These are phyloP conservation scores for Heliocybe sulcata DNA, from an alignment of 1,284 basidiomycete species.

Conservation along the genomic window DNA sequence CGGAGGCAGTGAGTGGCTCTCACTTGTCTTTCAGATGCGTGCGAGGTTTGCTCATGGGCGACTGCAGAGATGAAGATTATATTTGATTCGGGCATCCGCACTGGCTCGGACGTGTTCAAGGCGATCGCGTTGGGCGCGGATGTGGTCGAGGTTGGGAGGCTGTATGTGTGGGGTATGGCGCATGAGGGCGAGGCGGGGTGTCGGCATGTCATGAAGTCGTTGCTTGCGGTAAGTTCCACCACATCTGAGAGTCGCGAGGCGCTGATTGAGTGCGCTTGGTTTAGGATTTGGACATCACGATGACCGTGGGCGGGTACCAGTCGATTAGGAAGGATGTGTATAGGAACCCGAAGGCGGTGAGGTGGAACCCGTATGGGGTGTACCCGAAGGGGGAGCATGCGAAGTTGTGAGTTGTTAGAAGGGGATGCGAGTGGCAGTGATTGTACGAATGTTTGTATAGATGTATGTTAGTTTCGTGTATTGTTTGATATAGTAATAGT, in stretches of 20 bases:
- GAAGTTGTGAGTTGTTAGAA: conserved; percentile 22
- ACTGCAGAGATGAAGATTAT: conserved; percentile 44
- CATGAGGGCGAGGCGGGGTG: conserved; percentile 40
- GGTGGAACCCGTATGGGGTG: conserved; percentile 29
- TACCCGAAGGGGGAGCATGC: conserved; percentile 30
- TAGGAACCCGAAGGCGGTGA: conserved; percentile 26
- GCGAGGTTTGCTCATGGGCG: background rate
- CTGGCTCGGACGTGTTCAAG: conserved; percentile 52
- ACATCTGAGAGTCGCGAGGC: background rate
- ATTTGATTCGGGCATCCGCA: conserved; percentile 54
- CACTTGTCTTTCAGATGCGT: background rate
- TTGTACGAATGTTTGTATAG: background rate
- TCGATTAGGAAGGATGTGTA: conserved; percentile 31
- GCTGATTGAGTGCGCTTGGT: background rate
- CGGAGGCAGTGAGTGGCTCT: conserved; percentile 34
- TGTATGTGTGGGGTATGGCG: conserved; percentile 46
- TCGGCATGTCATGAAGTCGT: conserved; percentile 50
- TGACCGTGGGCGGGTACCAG: conserved; percentile 40
- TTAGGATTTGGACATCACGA: conserved; percentile 49
- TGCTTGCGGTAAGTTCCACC: conserved; percentile 34
- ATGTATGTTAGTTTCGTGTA: background rate
- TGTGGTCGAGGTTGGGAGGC: conserved; percentile 35
- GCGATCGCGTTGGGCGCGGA: conserved; percentile 43
- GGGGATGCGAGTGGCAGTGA: background rate
- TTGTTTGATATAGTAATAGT: background rate